Evolutionary conservation across 2,329 filamentous ascomycete genomes (phyloP).

Genomic region (Endothia cerciana): DNA sequence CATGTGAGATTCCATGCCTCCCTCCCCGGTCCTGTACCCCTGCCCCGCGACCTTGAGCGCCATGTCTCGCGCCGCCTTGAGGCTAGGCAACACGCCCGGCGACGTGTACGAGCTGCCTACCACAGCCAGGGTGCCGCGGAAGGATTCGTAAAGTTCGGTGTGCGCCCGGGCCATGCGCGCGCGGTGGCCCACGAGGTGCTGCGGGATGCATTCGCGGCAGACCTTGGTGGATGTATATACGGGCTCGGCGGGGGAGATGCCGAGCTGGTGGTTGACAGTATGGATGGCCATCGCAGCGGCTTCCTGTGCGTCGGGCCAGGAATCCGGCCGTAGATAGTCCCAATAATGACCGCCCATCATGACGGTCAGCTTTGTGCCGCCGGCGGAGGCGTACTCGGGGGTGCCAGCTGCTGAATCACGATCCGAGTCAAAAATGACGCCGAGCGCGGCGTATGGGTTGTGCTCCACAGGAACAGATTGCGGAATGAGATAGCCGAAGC

Average conservation of each 20-base stretch:
- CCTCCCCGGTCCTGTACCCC: conserved; percentile 12
- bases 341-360: conserved; percentile 96
- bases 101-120: conserved; percentile 58
- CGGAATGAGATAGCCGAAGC: conserved; percentile 93
- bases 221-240: conserved; percentile 62
- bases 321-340: conserved; percentile 53
- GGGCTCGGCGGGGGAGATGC: conserved; percentile 59
- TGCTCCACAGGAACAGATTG: conserved; percentile 49
- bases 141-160: conserved; percentile 57
- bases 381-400: conserved; percentile 27
- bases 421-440: conserved; percentile 89
- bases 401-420: conserved; percentile 41
- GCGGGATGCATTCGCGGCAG: conserved; percentile 78
- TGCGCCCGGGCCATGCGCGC: conserved; percentile 62
- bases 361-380: conserved; percentile 85
- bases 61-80: conserved; percentile 55
- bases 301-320: conserved; percentile 66
- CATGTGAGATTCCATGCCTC: conserved; percentile 15
- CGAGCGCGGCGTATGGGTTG: conserved; percentile 57
- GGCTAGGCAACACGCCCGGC: conserved; percentile 55
- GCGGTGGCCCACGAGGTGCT: conserved; percentile 82
- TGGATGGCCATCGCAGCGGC: conserved; percentile 71
- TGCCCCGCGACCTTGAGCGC: conserved; percentile 43
- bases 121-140: conserved; percentile 67
- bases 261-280: conserved; percentile 74